Percentiles rank a stretch among this genome's conserved stretches.
These are phyloP conservation scores for Boletus rubropictus DNA, from an alignment of 768 basidiomycete species.

Conservation along the genomic window DNA sequence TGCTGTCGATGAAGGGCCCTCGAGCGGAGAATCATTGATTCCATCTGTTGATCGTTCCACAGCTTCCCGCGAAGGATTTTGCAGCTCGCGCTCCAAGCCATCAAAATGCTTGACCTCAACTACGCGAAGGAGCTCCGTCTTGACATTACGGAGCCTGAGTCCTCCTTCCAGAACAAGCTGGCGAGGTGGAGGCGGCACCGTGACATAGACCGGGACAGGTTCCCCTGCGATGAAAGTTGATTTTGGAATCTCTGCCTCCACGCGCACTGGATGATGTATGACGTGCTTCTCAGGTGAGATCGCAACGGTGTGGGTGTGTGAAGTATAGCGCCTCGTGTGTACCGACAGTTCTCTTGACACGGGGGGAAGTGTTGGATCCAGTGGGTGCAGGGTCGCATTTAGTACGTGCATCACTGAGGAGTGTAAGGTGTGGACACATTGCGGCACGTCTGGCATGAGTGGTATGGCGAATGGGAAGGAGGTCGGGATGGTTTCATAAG, in stretches of 20 bases:
- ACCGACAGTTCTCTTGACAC: conserved; percentile 57
- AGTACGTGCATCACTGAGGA: conserved; percentile 70
- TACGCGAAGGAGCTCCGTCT: conserved; percentile 67
- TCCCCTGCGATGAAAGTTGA: conserved; percentile 69
- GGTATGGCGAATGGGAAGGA: conserved; percentile 79
- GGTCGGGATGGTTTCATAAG: conserved; percentile 44
- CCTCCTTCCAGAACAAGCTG: conserved; percentile 66
- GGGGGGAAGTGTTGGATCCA: conserved; percentile 33
- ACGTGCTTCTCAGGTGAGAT: conserved; percentile 54
- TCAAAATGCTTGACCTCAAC: conserved; percentile 52
- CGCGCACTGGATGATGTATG: conserved; percentile 57
- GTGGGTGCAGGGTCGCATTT: conserved; percentile 58
- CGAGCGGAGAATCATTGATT: conserved; percentile 15
- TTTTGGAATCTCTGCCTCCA: conserved; percentile 68
- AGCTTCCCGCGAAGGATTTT: conserved; percentile 25
- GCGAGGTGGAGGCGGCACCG: conserved; percentile 67
- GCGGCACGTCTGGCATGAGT: conserved; percentile 72
- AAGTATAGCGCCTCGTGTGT: conserved; percentile 69
- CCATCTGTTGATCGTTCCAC: conserved; percentile 8
- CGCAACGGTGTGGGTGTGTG: conserved; percentile 52
- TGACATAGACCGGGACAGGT: conserved; percentile 71
- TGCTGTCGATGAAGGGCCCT: conserved; percentile 31
- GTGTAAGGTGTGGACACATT: conserved; percentile 70
- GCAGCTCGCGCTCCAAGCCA: conserved; percentile 27
- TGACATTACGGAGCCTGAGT: conserved; percentile 72